These are phyloP conservation scores for Neonectria neomacrospora DNA, from an alignment of 2,329 filamentous ascomycete species.

Conservation along the genomic window DNA sequence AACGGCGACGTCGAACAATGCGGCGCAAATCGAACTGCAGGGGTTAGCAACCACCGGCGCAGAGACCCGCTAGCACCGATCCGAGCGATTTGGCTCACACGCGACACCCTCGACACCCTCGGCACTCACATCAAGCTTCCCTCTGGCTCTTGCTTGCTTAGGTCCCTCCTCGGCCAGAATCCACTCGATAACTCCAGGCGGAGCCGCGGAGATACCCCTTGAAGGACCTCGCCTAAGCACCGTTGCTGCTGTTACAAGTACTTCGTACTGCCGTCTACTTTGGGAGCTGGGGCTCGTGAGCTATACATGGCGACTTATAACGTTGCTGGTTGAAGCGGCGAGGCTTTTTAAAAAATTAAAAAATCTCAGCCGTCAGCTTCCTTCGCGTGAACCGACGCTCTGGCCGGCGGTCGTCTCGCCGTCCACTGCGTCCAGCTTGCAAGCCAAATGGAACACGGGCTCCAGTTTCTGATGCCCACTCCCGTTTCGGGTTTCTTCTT, in stretches of 20 bases:
- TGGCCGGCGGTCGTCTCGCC: conserved; percentile 29
- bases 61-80: conserved; percentile 41
- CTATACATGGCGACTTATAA: conserved; percentile 4
- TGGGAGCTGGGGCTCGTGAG: neutral
- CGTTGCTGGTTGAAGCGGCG: conserved; percentile 28
- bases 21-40: conserved; percentile 40
- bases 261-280: neutral
- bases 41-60: conserved; percentile 39
- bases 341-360: no score
- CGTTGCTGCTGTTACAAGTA: conserved; percentile 5
- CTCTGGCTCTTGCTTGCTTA: conserved; percentile 18
- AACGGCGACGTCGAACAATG: conserved; percentile 26
- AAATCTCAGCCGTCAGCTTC: conserved; percentile 31
- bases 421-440: conserved; percentile 13
- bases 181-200: conserved; percentile 9
- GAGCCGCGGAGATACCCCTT: conserved; percentile 20
- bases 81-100: conserved; percentile 44
- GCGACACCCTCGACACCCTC: conserved; percentile 43
- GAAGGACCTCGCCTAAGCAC: conserved; percentile 7
- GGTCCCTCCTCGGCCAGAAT: conserved; percentile 9
- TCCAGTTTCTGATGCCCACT: conserved; percentile 39
- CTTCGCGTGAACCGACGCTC: conserved; percentile 32
- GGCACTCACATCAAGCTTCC: conserved; percentile 34
- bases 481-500: conserved; percentile 27
- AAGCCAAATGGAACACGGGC: conserved; percentile 29